Evolutionary conservation across 163 green algal genomes (phyloP), one percentile per base, ranked within the genome.

Genomic region (Smithsoniella earleae): DNA sequence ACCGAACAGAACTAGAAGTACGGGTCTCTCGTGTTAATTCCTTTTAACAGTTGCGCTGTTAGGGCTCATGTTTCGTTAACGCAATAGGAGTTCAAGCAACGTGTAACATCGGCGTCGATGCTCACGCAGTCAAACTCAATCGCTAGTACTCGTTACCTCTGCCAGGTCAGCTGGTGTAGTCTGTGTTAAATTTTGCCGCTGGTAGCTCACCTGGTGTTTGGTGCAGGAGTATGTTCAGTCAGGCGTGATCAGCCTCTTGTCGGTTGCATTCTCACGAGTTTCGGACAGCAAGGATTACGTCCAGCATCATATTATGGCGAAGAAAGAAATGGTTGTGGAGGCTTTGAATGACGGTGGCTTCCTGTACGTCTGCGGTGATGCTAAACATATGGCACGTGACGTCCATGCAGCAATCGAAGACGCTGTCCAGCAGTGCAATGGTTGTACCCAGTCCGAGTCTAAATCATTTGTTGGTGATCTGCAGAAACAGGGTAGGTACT

Each of bases 341-440:
- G 62, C 79, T 66, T 77, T 92, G 38, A 77, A 95, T 63, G 74
- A 64, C 55, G 79, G 79, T 52, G 81, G 76, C 28, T 78, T 86
- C 78, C 76, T 96, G 73, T 97, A 95, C 74, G 88, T 97, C 40
- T 98, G 92, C 82, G 95, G 95, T 3, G 95, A 99, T 74, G 95
- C 91, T 22, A 91, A 87, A 37, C 46, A 83, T 79, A 99, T 99
- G 95, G 94, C 93, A 22, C 92, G 88, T 66, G 91, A 97, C 66
- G 95, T 99, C 75, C 90, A 98, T 81, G 69, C 79, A 2, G 79
- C 86, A 8, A 77, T 99, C 63, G 73, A 91, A n/a, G 46, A 75
- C 28, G 84, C 96, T 43, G 79, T 95, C 8, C 30, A 75, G 69
- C 33, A 78, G 72, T n/a, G 73, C 5, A 76, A 80, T n/a, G 81